Base-by-base conservation (phyloP, 1,139 yeast genomes). In the Candida albicans region DNA sequence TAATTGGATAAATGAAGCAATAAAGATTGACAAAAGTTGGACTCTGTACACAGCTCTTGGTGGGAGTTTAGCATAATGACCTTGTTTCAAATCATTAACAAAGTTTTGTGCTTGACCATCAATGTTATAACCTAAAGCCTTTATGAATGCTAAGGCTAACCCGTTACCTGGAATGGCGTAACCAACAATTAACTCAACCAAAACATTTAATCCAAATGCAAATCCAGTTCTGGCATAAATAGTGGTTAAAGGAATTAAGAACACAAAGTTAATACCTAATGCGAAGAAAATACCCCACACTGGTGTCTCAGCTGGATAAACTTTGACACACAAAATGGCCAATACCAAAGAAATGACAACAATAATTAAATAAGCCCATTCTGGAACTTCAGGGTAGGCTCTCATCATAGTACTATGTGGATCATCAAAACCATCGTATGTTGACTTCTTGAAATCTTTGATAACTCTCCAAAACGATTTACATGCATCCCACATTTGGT, bases 151-250 rank as follows among this genome's bases (percentile, higher is more conserved):
- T 50, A 81, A 62, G 1, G 87, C 87, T 40, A 71, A 64, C 35
- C 83, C 84, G 45, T 81, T 80, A 40, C 85, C 85, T 27, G 85
- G 87, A 30, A 82, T 51, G 2, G 84, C 82, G 52, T 80, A 80
- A 18, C 88, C 88, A 41, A 78, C 68, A 47, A 82, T 73, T 52
- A 82, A 65, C 57, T 82, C 86, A 34, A 79, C 81, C 49, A 82
- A 62, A 7, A 81, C 82, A 52, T 81, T 81, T 48, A 82, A 67
- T 29, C 82, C 82, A 47, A 81, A 65, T 22, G 68, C 58, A 48
- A 68, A 64, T 35, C 83, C 87, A 15, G 83, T 78, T 28, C 77
- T 70, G 8, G 84, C 70, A 52, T 70, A 79, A 33, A 80, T 67
- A 35, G 67, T 69, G 35, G 65, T 67, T 48, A 68, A 63, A 47